Base-by-base conservation (phyloP, 2,329 filamentous ascomycete genomes). In the Rhytidhysteron rufulum region DNA sequence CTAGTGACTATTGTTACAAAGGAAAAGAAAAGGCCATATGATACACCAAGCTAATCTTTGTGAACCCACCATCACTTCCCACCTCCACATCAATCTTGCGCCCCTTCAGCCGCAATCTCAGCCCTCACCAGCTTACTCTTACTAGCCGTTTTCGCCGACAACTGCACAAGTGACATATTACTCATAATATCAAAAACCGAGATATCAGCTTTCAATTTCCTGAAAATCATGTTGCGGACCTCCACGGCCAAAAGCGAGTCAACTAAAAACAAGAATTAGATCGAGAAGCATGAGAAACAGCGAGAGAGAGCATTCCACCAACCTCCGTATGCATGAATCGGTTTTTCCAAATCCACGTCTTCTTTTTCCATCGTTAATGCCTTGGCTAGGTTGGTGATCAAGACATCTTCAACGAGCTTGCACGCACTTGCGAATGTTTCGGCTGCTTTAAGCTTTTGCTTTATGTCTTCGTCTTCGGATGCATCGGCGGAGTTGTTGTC, bases 191-290 rank as follows among this genome's bases (percentile, higher is more conserved):
- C 50, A n/a, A 54, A 34, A 4, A 42, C 39, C 15, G 37, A 40
- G n/a, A 54, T 22, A 32, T 47, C 43, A 3, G 44, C 45, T 7
- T 35, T 41, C 27, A 49, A 10, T 16, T 48, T 41, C 19, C 34
- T 35, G 5, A 39, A 32, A 3, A 50, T 17, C 55, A 52, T 59
- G 24, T 52, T 58, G 13, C 51, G 43, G 13, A 58, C 40, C 39
- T 61, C 57, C 5, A 46, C 48, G 2, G 51, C 51, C 2, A 50
- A 43, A 4, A 62, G 37, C 2, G 48, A 55, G 33, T 60, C 55
- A 18, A 61, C 40, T n/a, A n/a, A n/a, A n/a, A n/a, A n/a, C n/a
- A n/a, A n/a, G n/a, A n/a, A n/a, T n/a, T n/a, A n/a, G n/a, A n/a
- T n/a, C n/a, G n/a, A n/a, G n/a, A n/a, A n/a, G n/a, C n/a, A n/a